Base-by-base conservation (phyloP, 2,329 filamentous ascomycete species). In the Clonostachys rosea region DNA sequence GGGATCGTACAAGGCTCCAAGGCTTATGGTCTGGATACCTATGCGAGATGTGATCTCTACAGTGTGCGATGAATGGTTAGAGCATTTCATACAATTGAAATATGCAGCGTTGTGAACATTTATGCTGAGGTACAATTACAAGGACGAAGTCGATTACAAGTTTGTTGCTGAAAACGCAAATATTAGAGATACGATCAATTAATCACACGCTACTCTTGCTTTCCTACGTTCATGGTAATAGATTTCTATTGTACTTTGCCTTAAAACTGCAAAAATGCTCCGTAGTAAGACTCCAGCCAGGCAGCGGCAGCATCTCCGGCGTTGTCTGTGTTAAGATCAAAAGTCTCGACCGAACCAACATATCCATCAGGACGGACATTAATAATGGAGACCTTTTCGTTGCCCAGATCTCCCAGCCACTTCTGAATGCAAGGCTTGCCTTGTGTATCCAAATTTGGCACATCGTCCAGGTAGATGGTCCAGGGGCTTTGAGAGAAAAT, bases 311-410 rank as follows among this genome's bases (percentile, higher is more conserved):
- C 68, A 40, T 72, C 78, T 6, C 75, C 64, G 76, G 0, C 72
- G 40, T 74, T 73, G 46, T 77, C 75, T 24, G 75, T 58, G 53
- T 67, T 70, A 34, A 73, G 69, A 57, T 78, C 73, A 74, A 75
- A 78, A 39, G 73, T 66, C 40, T 74, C 69, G 18, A 87, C 64
- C n/a, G 75, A 80, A 2, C 86, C 86, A 5, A 89, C 79, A 59
- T 89, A 90, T 10, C 86, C 86, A 62, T 90, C 86, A 0, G 86
- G 86, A 5, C 86, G 74, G 3, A 90, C 82, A 55, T 86, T 84
- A 37, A 85, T 70, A 39, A 89, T 76, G 5, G 78, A 81, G 6
- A 86, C 76, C 52, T 86, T 77, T 10, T 74, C 69, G 1, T 71
- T 68, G 0, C 66, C 68, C 4, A 88, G 66, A 42, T 70, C 74